phyloP scores from a whole-genome alignment of 306 rosid genomes.

The Trifolium pratense region DNA sequence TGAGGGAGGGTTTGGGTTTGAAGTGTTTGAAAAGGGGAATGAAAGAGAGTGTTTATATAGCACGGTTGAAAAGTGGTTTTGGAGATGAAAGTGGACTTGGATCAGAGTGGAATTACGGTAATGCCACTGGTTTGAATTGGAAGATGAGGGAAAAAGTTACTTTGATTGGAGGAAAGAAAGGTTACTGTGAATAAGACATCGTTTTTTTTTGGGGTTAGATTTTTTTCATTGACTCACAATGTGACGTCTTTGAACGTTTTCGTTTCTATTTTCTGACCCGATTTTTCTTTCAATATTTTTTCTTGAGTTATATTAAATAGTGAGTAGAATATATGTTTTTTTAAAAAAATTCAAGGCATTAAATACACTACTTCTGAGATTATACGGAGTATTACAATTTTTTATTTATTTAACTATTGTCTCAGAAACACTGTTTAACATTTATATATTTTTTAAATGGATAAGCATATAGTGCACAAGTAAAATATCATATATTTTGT shows the following conservation, averaged over 20 bases:
- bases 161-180: constrained; percentile 43
- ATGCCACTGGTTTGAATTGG: constrained; percentile 66
- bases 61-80: constrained; percentile 30
- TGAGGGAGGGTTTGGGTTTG: constrained; percentile 33
- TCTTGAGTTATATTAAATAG: no score
- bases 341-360: no score
- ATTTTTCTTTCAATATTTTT: no score
- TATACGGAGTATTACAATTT: no score
- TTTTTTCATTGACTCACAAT: neutral
- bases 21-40: constrained; percentile 18
- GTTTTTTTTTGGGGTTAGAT: neutral
- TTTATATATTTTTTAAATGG: no score
- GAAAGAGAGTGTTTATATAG: constrained; percentile 37
- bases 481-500: no score
- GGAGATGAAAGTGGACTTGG: constrained; percentile 46
- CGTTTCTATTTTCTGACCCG: neutral
- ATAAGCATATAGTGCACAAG: no score
- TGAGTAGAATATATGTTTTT: no score
- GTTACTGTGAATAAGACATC: neutral
- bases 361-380: no score
- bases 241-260: neutral
- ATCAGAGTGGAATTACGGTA: constrained; percentile 52
- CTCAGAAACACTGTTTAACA: no score
- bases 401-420: no score
- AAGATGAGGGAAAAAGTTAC: constrained; percentile 51